A percentile compares a stretch with the other conserved stretches of the same genome.
Evolutionary conservation across 1,284 basidiomycete species (phyloP).

Genomic region (Fomitopsis schrenkii): DNA sequence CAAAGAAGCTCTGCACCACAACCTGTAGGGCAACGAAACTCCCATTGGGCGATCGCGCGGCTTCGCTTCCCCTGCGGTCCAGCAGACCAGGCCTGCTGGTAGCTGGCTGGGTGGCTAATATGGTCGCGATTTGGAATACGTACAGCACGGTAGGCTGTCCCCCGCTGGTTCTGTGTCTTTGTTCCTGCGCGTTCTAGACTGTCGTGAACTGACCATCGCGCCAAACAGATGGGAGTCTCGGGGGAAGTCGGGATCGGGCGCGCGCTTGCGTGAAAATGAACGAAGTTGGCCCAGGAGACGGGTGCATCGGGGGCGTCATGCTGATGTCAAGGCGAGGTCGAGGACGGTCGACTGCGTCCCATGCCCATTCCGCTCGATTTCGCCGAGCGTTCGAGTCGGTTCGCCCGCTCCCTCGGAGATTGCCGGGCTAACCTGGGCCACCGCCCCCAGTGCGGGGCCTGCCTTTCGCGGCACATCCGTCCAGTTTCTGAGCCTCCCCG

Average conservation of each 20-base stretch:
- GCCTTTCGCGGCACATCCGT: conserved; percentile 18
- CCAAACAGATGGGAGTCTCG: not conserved
- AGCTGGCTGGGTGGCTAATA: too few relatives aligned
- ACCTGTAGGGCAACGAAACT: not conserved
- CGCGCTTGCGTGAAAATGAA: not conserved
- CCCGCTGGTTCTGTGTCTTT: not conserved
- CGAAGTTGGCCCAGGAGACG: not conserved
- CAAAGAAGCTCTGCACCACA: not conserved
- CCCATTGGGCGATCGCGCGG: not conserved
- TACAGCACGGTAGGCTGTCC: not conserved
- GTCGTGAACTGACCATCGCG: not conserved
- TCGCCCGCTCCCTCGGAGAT: conserved; percentile 16
- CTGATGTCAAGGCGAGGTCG: conserved; percentile 16
- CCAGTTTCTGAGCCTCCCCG: conserved; percentile 16
- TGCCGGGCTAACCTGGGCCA: conserved; percentile 17
- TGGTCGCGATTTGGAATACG: not conserved
- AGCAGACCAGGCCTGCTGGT: not conserved
- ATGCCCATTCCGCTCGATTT: conserved; percentile 7
- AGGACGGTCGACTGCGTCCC: conserved; percentile 4
- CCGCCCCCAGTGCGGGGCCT: conserved; percentile 11
- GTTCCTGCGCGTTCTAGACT: not conserved
- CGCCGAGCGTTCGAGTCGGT: conserved; percentile 13
- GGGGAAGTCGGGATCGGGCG: not conserved
- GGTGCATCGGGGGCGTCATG: conserved; percentile 5
- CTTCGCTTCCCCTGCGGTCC: not conserved